phyloP scores from a whole-genome alignment of 2,329 filamentous ascomycete genomes.

The Cryoendolithus antarcticus region DNA sequence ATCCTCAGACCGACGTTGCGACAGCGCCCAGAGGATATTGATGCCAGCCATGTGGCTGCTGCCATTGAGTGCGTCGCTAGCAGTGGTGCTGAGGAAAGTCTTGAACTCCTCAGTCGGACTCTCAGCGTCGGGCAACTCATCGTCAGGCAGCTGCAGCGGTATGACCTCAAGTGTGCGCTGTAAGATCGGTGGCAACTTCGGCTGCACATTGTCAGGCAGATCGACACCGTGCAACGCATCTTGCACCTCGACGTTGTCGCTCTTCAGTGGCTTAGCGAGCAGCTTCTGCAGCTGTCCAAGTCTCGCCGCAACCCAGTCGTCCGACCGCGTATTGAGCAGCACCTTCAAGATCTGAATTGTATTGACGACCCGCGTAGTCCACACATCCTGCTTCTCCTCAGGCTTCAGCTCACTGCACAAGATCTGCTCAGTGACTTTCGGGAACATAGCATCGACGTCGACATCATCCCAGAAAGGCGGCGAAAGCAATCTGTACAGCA shows the following conservation, averaged over 20 bases:
- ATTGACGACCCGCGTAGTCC: conserved; percentile 80
- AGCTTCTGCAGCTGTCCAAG: conserved; percentile 72
- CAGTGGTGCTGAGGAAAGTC: conserved; percentile 69
- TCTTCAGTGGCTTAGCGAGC: conserved; percentile 76
- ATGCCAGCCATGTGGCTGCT: conserved; percentile 76
- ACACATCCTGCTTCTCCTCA: conserved; percentile 50
- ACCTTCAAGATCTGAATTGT: conserved; percentile 85
- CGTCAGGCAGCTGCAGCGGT: conserved; percentile 63
- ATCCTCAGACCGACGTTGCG: conserved; percentile 68
- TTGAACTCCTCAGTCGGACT: conserved; percentile 79
- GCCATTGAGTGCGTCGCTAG: conserved; percentile 67
- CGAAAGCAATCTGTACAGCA: conserved; percentile 75
- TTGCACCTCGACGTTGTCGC: conserved; percentile 82
- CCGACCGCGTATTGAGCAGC: conserved; percentile 72
- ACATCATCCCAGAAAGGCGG: conserved; percentile 84
- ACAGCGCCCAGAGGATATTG: conserved; percentile 86
- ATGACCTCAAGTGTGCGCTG: conserved; percentile 79
- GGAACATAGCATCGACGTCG: conserved; percentile 72
- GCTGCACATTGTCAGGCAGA: conserved; percentile 52
- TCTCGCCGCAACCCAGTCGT: conserved; percentile 81
- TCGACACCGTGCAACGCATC: conserved; percentile 74
- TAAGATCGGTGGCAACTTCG: conserved; percentile 56
- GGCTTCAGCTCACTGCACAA: conserved; percentile 56
- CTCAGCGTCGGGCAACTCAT: conserved; percentile 57
- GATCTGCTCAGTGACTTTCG: conserved; percentile 78